Evolutionary conservation across 2,329 filamentous ascomycete genomes (phyloP).

Genomic region (Diaporthe longicolla): DNA sequence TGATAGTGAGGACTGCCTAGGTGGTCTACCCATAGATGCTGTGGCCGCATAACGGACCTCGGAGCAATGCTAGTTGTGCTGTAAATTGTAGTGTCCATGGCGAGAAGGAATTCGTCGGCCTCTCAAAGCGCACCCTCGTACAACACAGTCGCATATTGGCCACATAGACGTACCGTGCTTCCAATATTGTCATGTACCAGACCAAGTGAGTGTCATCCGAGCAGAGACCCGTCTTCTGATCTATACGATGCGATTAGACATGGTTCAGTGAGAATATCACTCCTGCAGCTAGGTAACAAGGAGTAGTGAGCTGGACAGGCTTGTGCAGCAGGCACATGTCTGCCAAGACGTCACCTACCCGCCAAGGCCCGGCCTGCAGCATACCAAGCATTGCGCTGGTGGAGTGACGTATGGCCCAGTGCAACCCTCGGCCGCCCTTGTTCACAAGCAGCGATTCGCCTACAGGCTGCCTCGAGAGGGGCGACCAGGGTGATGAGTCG

Average conservation of each 20-base stretch:
- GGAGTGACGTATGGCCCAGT: slow-evolving; percentile 26
- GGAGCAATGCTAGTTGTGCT: too few relatives aligned
- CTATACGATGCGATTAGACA: not conserved
- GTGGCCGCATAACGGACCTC: too few relatives aligned
- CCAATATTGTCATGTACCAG: too few relatives aligned
- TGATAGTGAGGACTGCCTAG: too few relatives aligned
- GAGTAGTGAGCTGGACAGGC: not conserved
- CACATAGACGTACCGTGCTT: too few relatives aligned
- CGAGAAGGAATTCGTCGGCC: too few relatives aligned
- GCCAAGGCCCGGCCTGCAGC: slow-evolving; percentile 8
- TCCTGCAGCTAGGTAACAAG: not conserved
- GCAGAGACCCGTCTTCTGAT: too few relatives aligned
- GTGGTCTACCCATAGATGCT: too few relatives aligned
- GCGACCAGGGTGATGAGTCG: not conserved
- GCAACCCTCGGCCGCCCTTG: not conserved
- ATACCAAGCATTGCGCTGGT: slow-evolving; percentile 9
- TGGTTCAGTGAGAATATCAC: not conserved
- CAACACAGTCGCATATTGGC: too few relatives aligned
- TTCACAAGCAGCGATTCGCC: slow-evolving; percentile 24
- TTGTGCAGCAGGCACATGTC: slow-evolving; percentile 11
- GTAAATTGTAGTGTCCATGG: too few relatives aligned
- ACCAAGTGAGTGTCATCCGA: too few relatives aligned
- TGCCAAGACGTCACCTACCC: slow-evolving; percentile 17
- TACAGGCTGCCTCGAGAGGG: slow-evolving; percentile 19
- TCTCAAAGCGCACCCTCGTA: too few relatives aligned